phyloP scores from a whole-genome alignment of 495 filamentous ascomycete genomes.

The Saxophila tyrrhenica region DNA sequence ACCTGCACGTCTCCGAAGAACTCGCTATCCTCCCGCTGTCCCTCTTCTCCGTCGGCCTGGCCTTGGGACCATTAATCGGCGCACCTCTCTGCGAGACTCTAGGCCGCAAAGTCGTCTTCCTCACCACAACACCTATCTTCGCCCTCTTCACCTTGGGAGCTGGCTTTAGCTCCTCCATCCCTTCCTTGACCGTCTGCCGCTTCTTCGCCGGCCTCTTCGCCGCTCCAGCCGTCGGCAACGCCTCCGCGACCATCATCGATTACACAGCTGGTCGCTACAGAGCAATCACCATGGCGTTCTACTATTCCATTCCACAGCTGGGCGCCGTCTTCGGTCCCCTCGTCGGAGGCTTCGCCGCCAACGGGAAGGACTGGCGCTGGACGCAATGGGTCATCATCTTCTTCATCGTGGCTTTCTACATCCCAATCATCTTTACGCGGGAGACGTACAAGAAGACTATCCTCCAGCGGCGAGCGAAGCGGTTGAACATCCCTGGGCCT shows the following conservation, averaged over 20 bases:
- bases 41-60: slow-evolving; percentile 22
- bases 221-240: slow-evolving; percentile 32
- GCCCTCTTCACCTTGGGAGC: slow-evolving; percentile 24
- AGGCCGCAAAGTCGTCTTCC: slow-evolving; percentile 19
- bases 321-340: slow-evolving; percentile 25
- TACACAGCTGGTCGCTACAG: slow-evolving; percentile 29
- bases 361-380: slow-evolving; percentile 22
- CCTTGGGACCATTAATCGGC: slow-evolving; percentile 21
- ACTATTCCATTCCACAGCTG: slow-evolving; percentile 24
- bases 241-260: slow-evolving; percentile 38
- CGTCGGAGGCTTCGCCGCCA: slow-evolving; percentile 19
- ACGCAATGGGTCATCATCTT: slow-evolving; percentile 23
- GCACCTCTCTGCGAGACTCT: slow-evolving; percentile 23
- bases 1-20: slow-evolving; percentile 18
- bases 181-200: slow-evolving; percentile 14
- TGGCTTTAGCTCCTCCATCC: slow-evolving; percentile 19
- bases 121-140: slow-evolving; percentile 18
- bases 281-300: slow-evolving; percentile 32
- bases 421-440: slow-evolving; percentile 27
- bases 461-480: slow-evolving; percentile 27
- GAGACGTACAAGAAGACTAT: slow-evolving; percentile 30
- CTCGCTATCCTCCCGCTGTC: slow-evolving; percentile 22
- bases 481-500: slow-evolving; percentile 25
- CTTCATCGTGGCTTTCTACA: slow-evolving; percentile 18
- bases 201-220: slow-evolving; percentile 25